Base-by-base conservation (phyloP, 345 rosid genomes). In the Sisymbrium altissimum region DNA sequence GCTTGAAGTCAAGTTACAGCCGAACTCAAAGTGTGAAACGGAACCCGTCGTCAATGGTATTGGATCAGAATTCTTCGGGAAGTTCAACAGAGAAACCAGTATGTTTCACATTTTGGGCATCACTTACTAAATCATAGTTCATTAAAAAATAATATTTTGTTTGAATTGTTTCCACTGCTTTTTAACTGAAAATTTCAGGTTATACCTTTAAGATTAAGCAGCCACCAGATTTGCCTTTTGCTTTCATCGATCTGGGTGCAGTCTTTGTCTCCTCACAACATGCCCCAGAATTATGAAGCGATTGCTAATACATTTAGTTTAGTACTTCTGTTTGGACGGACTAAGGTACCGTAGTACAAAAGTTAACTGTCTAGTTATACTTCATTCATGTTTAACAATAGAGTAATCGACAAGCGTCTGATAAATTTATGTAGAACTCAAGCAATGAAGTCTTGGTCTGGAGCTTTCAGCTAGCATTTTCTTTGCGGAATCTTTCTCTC, bases 241-340 rank as follows among this genome's bases (percentile, higher is more conserved):
- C 85, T 89, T 79, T 86, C 92, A 40, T 89, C 92, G 21, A 74
- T 86, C 40, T 87, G 92, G 96, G 92, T 80, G 71, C 96, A 86
- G 69, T 87, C 92, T 21, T 65, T 89, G 46, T 87, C 83, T 70
- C 90, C 89, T 72, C 64, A 79, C 73, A 89, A 89, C 79, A 73
- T 66, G 64, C 90, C 92, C 72, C 81, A 82, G 70, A 89, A 87
- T 65, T 87, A 84, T 81, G 92, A 87, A 87, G 96, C 92, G 48
- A 83, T 89, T 82, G 90, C 96, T 76, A 84, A 87, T 79, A 86
- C 90, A 64, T 89, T 78, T 76, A 80, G 90, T 79, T 76, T 89
- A 72, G 83, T 83, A 71, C 71, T 84, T 78, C 80, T 83, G 25
- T 84, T 86, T 87, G 87, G 86, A 18, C 65, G 85, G 69, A 86